Conservation (phyloP, 371 early-diverging fungal species). For the Cladochytrium tenue region DNA sequence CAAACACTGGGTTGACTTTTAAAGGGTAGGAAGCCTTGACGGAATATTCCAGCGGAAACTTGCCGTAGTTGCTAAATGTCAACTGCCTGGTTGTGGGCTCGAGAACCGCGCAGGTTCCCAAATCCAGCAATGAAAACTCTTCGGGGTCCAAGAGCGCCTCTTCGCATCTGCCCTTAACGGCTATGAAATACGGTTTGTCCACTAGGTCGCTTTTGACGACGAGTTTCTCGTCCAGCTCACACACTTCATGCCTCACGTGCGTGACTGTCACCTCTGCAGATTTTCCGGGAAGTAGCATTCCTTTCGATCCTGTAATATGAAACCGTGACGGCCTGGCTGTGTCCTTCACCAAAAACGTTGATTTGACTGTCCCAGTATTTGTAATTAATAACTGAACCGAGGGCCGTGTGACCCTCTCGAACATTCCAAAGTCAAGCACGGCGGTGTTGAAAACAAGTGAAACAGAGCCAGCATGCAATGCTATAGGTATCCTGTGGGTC, state of each 20-base stretch:
- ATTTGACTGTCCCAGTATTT: conserved; percentile 54
- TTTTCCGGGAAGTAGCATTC: conserved; percentile 40
- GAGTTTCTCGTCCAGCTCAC: conserved; percentile 43
- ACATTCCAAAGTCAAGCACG: conserved; percentile 59
- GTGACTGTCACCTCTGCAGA: conserved; percentile 37
- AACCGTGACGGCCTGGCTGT: conserved; percentile 47
- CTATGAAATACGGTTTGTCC: conserved; percentile 44
- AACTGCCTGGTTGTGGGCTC: conserved; percentile 45
- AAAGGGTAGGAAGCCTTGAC: conserved; percentile 54
- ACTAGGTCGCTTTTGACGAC: conserved; percentile 52
- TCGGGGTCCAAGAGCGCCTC: conserved; percentile 53
- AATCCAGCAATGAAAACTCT: conserved; percentile 50
- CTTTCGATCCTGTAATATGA: conserved; percentile 41
- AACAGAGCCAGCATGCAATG: conserved; percentile 53
- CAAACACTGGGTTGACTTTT: conserved; percentile 43
- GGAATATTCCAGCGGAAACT: conserved; percentile 45
- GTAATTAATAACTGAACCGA: conserved; percentile 33
- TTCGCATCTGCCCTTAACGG: conserved; percentile 55
- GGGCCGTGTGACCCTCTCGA: conserved; percentile 51
- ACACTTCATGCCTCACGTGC: conserved; percentile 45
- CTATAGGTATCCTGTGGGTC: conserved; percentile 50
- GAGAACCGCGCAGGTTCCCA: conserved; percentile 57
- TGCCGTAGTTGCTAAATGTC: conserved; percentile 51
- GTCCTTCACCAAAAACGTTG: conserved; percentile 46
- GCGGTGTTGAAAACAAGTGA: conserved; percentile 42